Base-by-base conservation (phyloP, 441 rosid genomes). In the Omphalea diandra region DNA sequence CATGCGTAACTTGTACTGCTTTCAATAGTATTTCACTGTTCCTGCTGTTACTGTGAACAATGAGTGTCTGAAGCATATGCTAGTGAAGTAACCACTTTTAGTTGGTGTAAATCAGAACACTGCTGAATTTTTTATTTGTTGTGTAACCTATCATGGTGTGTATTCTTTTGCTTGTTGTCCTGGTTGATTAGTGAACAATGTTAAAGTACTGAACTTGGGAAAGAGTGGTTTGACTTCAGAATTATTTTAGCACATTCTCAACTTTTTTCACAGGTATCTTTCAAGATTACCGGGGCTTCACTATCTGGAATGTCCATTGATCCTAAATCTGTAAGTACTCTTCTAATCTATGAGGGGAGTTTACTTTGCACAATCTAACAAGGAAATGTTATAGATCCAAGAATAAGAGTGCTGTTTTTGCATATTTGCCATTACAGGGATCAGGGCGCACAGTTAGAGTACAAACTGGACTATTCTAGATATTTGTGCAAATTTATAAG, bases 251-350 rank as follows among this genome's bases (percentile, higher is more conserved):
- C n/a, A 12, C n/a, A 29, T 56, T 26, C 50, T 41, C 53, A 41
- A 73, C 68, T 77, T 20, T 49, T 54, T 36, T 73, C 68, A 59
- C 82, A 94, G 97, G 94, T 90, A 27, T 87, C 94, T 31, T 90
- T 90, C 85, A 94, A 87, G 86, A 85, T 92, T 73, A 83, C 72
- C 10, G 98, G 98, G 64, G 90, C 89, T 57, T 85, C 99, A 47
- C 56, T 89, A 62, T 92, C 96, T 27, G 86, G 92, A 76, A 89
- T 95, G 90, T 83, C 86, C 8, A 75, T 92, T 49, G 96, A 92
- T 77, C 88, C 98, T 40, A 89, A 95, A 88, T 85, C 91, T 50
- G 99, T 95, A 82, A 84, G 95, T 65, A 8, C 31, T 46, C 35
- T 26, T 55, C 14, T 65, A 3, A 50, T 60, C 0, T 11, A 11